Evolutionary conservation across 306 rosid species (phyloP).

Genomic region (Prunus kanzakura): DNA sequence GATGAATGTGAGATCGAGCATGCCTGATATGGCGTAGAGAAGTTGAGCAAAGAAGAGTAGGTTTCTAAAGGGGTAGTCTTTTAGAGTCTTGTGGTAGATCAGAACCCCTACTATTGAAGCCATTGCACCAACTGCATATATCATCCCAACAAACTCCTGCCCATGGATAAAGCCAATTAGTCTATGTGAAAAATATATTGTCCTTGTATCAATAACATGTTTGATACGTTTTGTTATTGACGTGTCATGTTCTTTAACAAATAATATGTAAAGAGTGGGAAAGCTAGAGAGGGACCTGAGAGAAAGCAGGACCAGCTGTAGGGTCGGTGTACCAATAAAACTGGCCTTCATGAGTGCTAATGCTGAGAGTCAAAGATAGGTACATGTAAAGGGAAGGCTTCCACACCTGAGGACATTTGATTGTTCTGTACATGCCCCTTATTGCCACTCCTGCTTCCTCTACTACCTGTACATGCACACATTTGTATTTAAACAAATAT

Average conservation of each 20-base stretch:
- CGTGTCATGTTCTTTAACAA: no score
- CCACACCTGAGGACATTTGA: conserved; percentile 72
- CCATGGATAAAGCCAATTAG: not conserved
- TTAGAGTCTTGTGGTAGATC: conserved; percentile 71
- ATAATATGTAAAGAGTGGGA: not conserved
- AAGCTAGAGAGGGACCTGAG: conserved; percentile 46
- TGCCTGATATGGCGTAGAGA: conserved; percentile 51
- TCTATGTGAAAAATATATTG: no score
- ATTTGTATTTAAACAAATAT: not conserved
- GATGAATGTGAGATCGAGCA: conserved; percentile 56
- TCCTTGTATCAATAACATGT: no score
- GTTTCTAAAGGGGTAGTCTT: conserved; percentile 52
- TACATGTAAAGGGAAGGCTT: conserved; percentile 69
- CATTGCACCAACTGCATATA: conserved; percentile 71
- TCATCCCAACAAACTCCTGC: conserved; percentile 75
- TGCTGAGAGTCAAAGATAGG: conserved; percentile 54
- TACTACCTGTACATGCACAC: conserved; percentile 21
- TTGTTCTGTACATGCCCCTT: conserved; percentile 49
- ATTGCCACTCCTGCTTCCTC: conserved; percentile 40
- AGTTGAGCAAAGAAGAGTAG: conserved; percentile 62
- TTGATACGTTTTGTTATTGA: no score
- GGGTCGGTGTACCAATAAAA: conserved; percentile 83
- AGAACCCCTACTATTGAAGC: conserved; percentile 67
- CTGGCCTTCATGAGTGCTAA: conserved; percentile 70
- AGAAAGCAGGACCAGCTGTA: conserved; percentile 77